These are phyloP conservation scores for Pseudogymnoascus sp. DNA, from an alignment of 2,329 filamentous ascomycete species.

Conservation along the genomic window DNA sequence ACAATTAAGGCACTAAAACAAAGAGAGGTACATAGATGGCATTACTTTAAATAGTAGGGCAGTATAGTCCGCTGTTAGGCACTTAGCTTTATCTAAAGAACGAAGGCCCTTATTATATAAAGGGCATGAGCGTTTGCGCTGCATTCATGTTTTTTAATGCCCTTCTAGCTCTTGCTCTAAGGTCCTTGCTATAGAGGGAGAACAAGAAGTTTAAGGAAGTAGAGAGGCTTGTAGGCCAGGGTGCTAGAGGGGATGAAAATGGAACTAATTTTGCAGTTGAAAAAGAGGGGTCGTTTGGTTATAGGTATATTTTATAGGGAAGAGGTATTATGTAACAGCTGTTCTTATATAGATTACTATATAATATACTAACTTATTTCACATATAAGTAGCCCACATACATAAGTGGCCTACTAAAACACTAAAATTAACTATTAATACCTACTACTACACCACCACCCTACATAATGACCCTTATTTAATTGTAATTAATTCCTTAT, in stretches of 20 bases:
- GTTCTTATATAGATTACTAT: too few species aligned
- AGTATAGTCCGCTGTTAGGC: conserved; percentile 53
- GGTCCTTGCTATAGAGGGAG: conserved; percentile 47
- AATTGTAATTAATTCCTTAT: too few species aligned
- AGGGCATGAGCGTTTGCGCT: conserved; percentile 52
- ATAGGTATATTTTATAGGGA: neutral
- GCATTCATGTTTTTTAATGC: conserved; percentile 53
- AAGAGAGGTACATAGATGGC: conserved; percentile 58
- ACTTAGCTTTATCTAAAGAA: conserved; percentile 51
- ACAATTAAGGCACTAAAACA: conserved; percentile 62
- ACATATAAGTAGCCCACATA: too few species aligned
- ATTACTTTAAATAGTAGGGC: conserved; percentile 59
- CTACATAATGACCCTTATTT: too few species aligned
- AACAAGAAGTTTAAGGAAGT: conserved; percentile 50
- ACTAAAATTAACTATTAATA: too few species aligned
- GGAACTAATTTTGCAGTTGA: neutral
- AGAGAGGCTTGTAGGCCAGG: neutral
- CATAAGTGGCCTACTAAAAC: too few species aligned
- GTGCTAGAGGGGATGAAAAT: neutral
- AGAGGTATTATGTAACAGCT: too few species aligned
- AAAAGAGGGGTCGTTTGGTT: neutral
- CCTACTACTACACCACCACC: too few species aligned
- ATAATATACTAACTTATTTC: too few species aligned
- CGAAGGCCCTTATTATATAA: conserved; percentile 39
- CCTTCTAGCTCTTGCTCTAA: conserved; percentile 42